Percentiles rank a stretch among this genome's conserved stretches.
Conservation (phyloP, 2,329 filamentous ascomycete species). For the Monilinia fructigena region DNA sequence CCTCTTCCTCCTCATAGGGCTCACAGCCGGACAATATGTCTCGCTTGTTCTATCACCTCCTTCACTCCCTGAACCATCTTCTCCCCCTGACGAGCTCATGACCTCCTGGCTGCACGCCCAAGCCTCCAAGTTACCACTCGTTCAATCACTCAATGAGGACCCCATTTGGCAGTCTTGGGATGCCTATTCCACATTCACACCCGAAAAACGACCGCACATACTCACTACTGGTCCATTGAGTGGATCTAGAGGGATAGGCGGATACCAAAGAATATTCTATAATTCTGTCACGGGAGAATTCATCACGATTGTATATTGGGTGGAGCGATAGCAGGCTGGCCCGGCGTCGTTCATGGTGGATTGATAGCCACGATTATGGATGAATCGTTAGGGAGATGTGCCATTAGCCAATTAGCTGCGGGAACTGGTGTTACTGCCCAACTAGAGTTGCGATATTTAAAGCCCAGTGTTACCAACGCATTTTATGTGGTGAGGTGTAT, state of each 20-base stretch:
- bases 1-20: slow-evolving; percentile 46
- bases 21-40: slow-evolving; percentile 43
- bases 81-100: slow-evolving; percentile 45
- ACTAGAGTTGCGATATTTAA: slow-evolving; percentile 60
- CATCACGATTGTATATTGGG: slow-evolving; percentile 68
- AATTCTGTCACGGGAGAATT: slow-evolving; percentile 57
- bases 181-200: slow-evolving; percentile 42
- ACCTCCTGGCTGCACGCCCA: slow-evolving; percentile 44
- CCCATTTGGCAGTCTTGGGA: slow-evolving; percentile 45
- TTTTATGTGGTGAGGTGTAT: slow-evolving; percentile 62
- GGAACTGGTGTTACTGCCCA: slow-evolving; percentile 56
- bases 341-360: slow-evolving; percentile 69
- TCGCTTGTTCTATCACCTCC: slow-evolving; percentile 47
- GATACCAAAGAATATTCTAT: slow-evolving; percentile 63
- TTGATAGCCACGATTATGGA: slow-evolving; percentile 66
- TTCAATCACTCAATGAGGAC: slow-evolving; percentile 48
- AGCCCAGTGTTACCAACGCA: slow-evolving; percentile 56
- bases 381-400: slow-evolving; percentile 66
- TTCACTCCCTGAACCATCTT: slow-evolving; percentile 43
- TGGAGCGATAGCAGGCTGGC: slow-evolving; percentile 65
- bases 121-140: slow-evolving; percentile 49
- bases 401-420: slow-evolving; percentile 49
- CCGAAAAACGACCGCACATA: slow-evolving; percentile 31
- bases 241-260: slow-evolving; percentile 46
- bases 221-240: slow-evolving; percentile 47